Conservation (phyloP, 352 stramenopile species). For the Elongisporangium prolatum region DNA sequence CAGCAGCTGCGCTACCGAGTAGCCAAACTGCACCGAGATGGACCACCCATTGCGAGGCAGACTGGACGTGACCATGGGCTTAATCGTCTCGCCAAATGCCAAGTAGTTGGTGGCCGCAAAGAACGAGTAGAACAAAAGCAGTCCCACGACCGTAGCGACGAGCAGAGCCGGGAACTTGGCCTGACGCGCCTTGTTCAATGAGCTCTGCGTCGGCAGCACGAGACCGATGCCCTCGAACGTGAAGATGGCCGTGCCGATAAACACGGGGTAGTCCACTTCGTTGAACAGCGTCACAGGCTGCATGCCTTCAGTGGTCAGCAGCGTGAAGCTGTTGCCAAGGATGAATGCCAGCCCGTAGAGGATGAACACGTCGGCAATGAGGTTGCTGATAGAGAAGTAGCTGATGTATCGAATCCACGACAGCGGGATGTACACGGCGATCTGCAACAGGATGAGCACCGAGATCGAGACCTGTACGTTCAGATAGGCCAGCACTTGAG, state of each 20-base stretch:
- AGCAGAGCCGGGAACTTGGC: constrained; percentile 61
- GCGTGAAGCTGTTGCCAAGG: constrained; percentile 65
- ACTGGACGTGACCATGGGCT: constrained; percentile 70
- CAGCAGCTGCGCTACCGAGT: constrained; percentile 67
- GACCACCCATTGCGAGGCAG: constrained; percentile 68
- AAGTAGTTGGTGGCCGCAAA: constrained; percentile 81
- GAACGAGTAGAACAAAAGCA: constrained; percentile 80
- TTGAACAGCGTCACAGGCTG: constrained; percentile 70
- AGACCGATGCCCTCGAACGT: constrained; percentile 82
- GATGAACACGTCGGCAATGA: constrained; percentile 82
- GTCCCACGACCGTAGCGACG: constrained; percentile 50
- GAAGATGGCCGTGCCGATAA: constrained; percentile 78
- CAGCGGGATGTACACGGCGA: constrained; percentile 69
- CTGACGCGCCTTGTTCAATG: constrained; percentile 56
- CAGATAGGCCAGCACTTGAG: constrained; percentile 59
- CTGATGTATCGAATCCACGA: constrained; percentile 85
- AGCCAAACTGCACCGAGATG: constrained; percentile 74
- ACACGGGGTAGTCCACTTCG: constrained; percentile 60
- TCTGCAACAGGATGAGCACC: constrained; percentile 67
- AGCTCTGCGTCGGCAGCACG: constrained; percentile 67
- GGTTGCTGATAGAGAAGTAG: constrained; percentile 84
- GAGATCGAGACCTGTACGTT: constrained; percentile 36
- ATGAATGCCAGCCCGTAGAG: constrained; percentile 75
- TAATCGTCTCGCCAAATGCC: constrained; percentile 55
- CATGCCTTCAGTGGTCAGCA: constrained; percentile 40